Evolutionary conservation across 495 filamentous ascomycete genomes (phyloP).

Genomic region (Parachaetomium inaequale): DNA sequence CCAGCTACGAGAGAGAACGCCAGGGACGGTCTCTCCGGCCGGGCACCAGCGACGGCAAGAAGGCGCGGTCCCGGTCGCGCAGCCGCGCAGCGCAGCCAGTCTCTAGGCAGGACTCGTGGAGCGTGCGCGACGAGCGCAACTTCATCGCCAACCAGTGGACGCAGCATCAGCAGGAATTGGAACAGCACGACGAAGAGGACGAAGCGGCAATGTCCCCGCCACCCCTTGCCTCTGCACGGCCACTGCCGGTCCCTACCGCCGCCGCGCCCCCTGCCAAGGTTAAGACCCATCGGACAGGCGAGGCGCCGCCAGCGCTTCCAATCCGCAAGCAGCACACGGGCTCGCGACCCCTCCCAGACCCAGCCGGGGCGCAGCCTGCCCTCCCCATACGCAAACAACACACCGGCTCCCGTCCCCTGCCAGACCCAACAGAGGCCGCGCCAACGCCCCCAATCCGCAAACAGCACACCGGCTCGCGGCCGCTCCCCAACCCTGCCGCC

Average conservation of each 20-base stretch:
- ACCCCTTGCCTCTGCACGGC: slow-evolving; percentile 27
- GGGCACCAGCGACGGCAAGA: slow-evolving; percentile 40
- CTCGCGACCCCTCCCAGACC: slow-evolving; percentile 35
- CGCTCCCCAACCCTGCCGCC: slow-evolving; percentile 33
- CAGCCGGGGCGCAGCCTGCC: slow-evolving; percentile 16
- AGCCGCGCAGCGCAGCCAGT: slow-evolving; percentile 53
- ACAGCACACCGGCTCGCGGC: slow-evolving; percentile 32
- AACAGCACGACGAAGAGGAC: slow-evolving; percentile 19
- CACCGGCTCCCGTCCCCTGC: slow-evolving; percentile 35
- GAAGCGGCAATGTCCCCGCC: slow-evolving; percentile 7
- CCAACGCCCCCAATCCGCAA: slow-evolving; percentile 7
- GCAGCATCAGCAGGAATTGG: slow-evolving; percentile 43
- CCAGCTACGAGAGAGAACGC: slow-evolving; percentile 76
- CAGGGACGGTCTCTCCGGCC: slow-evolving; percentile 51
- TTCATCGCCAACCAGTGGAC: slow-evolving; percentile 69
- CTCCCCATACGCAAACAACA: slow-evolving; percentile 1
- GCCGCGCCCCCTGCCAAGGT: slow-evolving; percentile 4
- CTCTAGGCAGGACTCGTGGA: slow-evolving; percentile 61
- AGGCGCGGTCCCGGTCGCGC: slow-evolving; percentile 39
- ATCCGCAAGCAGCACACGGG: slow-evolving; percentile 24
- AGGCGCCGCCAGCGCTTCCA: slow-evolving; percentile 12
- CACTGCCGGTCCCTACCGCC: slow-evolving; percentile 43
- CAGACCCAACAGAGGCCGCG: slow-evolving; percentile 32
- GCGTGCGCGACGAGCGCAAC: slow-evolving; percentile 66
- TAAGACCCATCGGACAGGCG: slow-evolving; percentile 38